Percentiles rank a stretch among this genome's conserved stretches.
phyloP scores from a whole-genome alignment of 176 grass and related monocot genomes.

The Alopecurus myosuroides region DNA sequence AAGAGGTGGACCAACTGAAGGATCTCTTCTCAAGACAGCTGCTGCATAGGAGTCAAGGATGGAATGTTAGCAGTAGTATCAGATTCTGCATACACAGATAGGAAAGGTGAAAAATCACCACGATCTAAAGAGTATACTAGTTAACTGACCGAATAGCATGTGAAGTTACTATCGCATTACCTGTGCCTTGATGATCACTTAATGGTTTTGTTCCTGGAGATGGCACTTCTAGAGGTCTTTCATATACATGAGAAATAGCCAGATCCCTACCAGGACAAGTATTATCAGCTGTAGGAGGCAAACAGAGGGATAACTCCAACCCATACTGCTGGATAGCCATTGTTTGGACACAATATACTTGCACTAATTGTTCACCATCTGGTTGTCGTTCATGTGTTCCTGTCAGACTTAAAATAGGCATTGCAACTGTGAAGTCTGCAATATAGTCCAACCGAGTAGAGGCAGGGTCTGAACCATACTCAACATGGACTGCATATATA shows the following conservation, averaged over 20 bases:
- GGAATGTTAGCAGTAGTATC: slow-evolving; percentile 33
- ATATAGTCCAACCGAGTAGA: slow-evolving; percentile 85
- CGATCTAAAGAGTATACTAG: slow-evolving; percentile 22
- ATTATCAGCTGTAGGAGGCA: slow-evolving; percentile 54
- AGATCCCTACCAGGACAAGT: slow-evolving; percentile 44
- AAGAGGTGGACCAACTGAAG: slow-evolving; percentile 45
- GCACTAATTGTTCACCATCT: slow-evolving; percentile 72
- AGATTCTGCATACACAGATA: slow-evolving; percentile 37
- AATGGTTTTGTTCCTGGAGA: slow-evolving; percentile 33
- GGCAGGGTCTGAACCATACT: slow-evolving; percentile 61
- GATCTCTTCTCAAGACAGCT: slow-evolving; percentile 39
- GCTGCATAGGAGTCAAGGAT: slow-evolving; percentile 23
- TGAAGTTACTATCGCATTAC: slow-evolving; percentile 26
- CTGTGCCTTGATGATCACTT: slow-evolving; percentile 12
- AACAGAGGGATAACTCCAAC: slow-evolving; percentile 77
- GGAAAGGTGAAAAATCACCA: slow-evolving; percentile 36
- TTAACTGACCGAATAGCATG: slow-evolving; percentile 12
- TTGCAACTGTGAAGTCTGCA: slow-evolving; percentile 93
- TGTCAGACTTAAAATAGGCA: slow-evolving; percentile 93
- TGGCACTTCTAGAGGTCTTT: slow-evolving; percentile 33
- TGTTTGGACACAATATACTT: slow-evolving; percentile 96
- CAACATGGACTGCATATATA: slow-evolving; percentile 95
- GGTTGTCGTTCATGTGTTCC: slow-evolving; percentile 52
- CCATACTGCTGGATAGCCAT: slow-evolving; percentile 97
- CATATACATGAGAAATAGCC: slow-evolving; percentile 40